Base-by-base conservation (phyloP, 768 basidiomycete genomes). In the Crassisporium funariophilum region DNA sequence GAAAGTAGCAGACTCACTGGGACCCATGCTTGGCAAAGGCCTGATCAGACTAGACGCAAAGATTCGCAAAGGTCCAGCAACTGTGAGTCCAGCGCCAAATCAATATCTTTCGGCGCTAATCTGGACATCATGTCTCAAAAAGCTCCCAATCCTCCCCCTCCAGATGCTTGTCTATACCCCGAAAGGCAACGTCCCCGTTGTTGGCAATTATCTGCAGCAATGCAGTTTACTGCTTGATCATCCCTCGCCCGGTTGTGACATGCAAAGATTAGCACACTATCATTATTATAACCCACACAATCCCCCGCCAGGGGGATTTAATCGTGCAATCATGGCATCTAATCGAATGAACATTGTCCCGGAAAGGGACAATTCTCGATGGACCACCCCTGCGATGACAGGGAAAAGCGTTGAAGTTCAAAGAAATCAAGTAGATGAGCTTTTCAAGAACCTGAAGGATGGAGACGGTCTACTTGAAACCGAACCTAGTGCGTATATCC, bases 91-190 rank as follows among this genome's bases (percentile, higher is more conserved):
- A 47, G 41, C 11, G 51, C 44, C 43, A 51, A 47, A 13, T 10
- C 7, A n/a, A 16, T 50, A 11, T 21, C 19, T 20, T 19, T 44
- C 31, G 31, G n/a, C 27, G 15, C n/a, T 29, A n/a, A 34, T 33
- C 25, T 35, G 20, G 35, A 35, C 20, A 35, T 34, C 24, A 44
- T 27, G 33, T 43, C 20, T 19, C 20, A 29, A 43, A 2, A 65
- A 95, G 91, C 76, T 88, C 42, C 88, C 89, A 38, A 89, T 93
- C 44, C 74, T 95, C 35, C 82, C 85, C 16, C 75, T 98, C 13
- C 86, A 88, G 60, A 79, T 97, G 66, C 81, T 97, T 29, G 83
- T 98, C 22, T 95, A 89, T 67, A 95, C 95, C 4, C 91, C 92
- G 4, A 97, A 95, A 64, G 90, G 91, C 23, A 94, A 98, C 67